Evolutionary conservation across 75 land plant species (phyloP).

Genomic region (Sequoiadendron giganteum): DNA sequence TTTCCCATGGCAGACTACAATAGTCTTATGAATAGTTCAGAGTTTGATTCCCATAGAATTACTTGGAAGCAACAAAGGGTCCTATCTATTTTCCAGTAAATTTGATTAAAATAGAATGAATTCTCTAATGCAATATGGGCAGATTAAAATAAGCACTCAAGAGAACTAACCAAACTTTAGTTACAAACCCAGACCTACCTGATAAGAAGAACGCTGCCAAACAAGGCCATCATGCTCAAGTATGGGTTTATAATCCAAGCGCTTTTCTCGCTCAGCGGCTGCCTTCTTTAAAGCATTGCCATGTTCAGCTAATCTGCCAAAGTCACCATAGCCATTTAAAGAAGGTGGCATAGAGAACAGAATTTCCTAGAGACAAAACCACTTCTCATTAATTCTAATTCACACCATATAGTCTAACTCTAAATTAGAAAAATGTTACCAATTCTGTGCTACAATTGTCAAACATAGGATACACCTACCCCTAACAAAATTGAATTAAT

Average conservation of each 20-base stretch:
- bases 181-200: slow-evolving; percentile 43
- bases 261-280: slow-evolving; percentile 56
- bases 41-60: neutral
- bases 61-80: neutral
- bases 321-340: slow-evolving; percentile 5
- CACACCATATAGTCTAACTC: neutral
- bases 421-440: neutral
- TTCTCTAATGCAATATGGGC: neutral
- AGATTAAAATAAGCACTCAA: neutral
- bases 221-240: slow-evolving; percentile 90
- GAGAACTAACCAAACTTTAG: neutral
- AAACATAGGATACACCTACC: neutral
- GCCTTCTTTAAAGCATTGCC: slow-evolving; percentile 38
- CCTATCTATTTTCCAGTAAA: neutral
- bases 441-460: neutral
- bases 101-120: neutral
- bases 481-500: neutral
- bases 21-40: neutral
- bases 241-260: slow-evolving; percentile 67
- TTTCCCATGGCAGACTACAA: neutral
- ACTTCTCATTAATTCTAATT: neutral
- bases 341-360: neutral
- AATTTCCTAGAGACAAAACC: neutral
- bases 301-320: slow-evolving; percentile 55
- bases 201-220: slow-evolving; percentile 48